Conservation (phyloP, 2,329 filamentous ascomycete species). For the Domatiomyces catenatus region DNA sequence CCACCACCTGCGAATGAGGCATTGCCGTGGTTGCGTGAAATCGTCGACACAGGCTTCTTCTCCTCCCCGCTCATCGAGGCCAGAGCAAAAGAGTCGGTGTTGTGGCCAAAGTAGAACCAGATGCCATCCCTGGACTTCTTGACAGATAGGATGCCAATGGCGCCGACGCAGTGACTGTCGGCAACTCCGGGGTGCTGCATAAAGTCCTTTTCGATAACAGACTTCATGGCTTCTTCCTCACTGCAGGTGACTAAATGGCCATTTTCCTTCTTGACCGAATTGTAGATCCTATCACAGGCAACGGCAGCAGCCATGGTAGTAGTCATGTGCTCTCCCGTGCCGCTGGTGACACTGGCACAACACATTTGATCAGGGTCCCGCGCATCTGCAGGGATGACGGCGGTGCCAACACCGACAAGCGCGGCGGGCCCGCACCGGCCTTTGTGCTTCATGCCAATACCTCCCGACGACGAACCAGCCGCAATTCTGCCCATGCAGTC, state of each 20-base stretch:
- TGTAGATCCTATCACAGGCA: constrained; percentile 73
- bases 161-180: constrained; percentile 64
- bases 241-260: constrained; percentile 51
- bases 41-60: constrained; percentile 59
- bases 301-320: constrained; percentile 81
- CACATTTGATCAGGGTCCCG: constrained; percentile 53
- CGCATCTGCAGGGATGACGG: constrained; percentile 63
- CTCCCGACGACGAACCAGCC: constrained; percentile 87
- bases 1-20: constrained; percentile 37
- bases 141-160: constrained; percentile 79
- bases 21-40: constrained; percentile 57
- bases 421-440: constrained; percentile 86
- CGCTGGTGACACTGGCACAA: constrained; percentile 78
- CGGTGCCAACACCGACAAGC: constrained; percentile 77
- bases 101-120: constrained; percentile 87
- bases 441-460: constrained; percentile 95
- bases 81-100: constrained; percentile 73
- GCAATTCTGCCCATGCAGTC: constrained; percentile 77
- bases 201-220: constrained; percentile 77
- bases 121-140: constrained; percentile 66
- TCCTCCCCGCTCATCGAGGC: constrained; percentile 79
- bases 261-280: constrained; percentile 46
- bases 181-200: constrained; percentile 76
- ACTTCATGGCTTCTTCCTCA: constrained; percentile 63
- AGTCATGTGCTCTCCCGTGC: constrained; percentile 95